Conservation (phyloP, 1,139 yeast genomes). For the Magnusiomyces clavatus region DNA sequence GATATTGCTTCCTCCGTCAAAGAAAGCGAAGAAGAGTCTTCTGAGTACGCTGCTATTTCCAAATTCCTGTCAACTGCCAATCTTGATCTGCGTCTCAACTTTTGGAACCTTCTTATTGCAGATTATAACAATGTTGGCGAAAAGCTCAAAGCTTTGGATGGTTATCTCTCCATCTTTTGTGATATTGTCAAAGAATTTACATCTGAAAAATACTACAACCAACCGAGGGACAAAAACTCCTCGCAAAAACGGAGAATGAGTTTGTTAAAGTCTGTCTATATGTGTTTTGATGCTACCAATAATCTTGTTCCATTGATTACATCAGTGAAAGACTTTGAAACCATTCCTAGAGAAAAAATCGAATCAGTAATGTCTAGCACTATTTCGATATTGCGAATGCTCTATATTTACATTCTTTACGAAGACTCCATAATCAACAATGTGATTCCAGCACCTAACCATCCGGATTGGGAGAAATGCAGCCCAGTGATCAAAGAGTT, state of each 20-base stretch:
- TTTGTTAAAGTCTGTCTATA: slow-evolving; percentile 39
- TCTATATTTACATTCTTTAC: slow-evolving; percentile 36
- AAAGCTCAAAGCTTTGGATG: slow-evolving; percentile 40
- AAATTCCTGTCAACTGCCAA: slow-evolving; percentile 56
- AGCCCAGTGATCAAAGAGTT: slow-evolving; percentile 45
- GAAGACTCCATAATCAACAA: slow-evolving; percentile 35
- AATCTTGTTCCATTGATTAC: slow-evolving; percentile 24
- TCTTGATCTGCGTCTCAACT: slow-evolving; percentile 54
- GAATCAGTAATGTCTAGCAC: slow-evolving; percentile 28
- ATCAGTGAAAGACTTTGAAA: slow-evolving; percentile 17
- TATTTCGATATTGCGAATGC: slow-evolving; percentile 33
- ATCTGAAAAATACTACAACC: slow-evolving; percentile 22
- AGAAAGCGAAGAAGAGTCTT: slow-evolving; percentile 1
- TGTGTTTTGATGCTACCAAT: slow-evolving; percentile 39
- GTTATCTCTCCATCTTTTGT: slow-evolving; percentile 46
- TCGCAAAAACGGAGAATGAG: slow-evolving; percentile 22
- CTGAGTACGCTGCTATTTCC: slow-evolving; percentile 42
- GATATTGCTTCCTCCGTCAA: slow-evolving; percentile 8
- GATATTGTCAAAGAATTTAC: slow-evolving; percentile 37
- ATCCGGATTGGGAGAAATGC: slow-evolving; percentile 30
- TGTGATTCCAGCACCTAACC: slow-evolving; percentile 27
- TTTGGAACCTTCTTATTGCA: slow-evolving; percentile 70
- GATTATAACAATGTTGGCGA: slow-evolving; percentile 45
- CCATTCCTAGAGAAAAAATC: slow-evolving; percentile 14
- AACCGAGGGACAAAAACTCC: slow-evolving; percentile 9